Evolutionary conservation across 139 green algal species (phyloP), one percentile per base, ranked within the genome.

Genomic region (Chlorokybus atmophyticus): DNA sequence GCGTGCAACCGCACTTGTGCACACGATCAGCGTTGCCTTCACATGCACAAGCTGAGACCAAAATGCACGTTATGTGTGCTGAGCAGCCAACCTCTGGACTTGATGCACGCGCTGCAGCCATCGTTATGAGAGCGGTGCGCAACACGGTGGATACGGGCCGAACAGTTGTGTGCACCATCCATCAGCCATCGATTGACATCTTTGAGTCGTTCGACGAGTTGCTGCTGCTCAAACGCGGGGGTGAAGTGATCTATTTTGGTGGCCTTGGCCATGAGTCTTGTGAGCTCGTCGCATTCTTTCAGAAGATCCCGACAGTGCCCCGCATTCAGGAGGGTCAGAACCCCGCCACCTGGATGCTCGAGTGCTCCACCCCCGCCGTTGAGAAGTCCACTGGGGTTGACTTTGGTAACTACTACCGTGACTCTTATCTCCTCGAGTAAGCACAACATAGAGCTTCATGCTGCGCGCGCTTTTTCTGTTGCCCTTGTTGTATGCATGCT

Each of bases 111-210:
- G 78, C 72, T 1, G 78, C 78, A 1, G 70, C 69, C 50, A 71
- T 85, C n/a, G 78, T 85, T 2, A 84, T 84, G 68, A 57, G 71
- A 14, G 64, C 61, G n/a, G n/a, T n/a, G n/a, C n/a, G n/a, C n/a
- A n/a, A n/a, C n/a, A n/a, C n/a, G n/a, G n/a, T n/a, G n/a, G n/a
- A n/a, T n/a, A n/a, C n/a, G n/a, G n/a, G n/a, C n/a, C 6, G 44
- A 21, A 44, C 35, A 52, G 82, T 95, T 10, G 80, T 94, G 41
- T 83, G 83, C 23, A 95, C 87, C 62, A 93, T 95, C 49, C 87
- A 95, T 62, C 87, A 95, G 63, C 87, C 87, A 4, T 56, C 24
- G 23, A 60, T 31, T 26, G 59, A 68, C 8, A 64, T 74, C 42
- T 74, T 74, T 29, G 32, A 60, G 30, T 25, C 57, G 3, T 75